These are phyloP conservation scores for Tuber aestivum DNA, from an alignment of 495 filamentous ascomycete genomes.

Conservation along the genomic window DNA sequence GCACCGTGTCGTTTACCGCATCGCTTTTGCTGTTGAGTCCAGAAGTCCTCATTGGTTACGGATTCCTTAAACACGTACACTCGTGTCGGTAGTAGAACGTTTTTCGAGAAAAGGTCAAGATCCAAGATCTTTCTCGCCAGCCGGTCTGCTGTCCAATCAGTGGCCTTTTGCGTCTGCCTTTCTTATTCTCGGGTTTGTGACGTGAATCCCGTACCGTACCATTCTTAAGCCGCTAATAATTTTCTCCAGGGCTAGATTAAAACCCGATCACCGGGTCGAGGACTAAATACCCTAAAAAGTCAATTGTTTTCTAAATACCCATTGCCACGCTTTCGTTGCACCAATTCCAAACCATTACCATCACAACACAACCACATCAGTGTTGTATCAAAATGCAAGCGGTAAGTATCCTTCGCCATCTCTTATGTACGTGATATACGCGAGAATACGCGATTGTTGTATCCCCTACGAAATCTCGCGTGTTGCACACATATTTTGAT, in stretches of 20 bases:
- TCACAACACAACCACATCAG: conserved; percentile 10
- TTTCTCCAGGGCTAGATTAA: not conserved
- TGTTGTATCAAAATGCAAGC: conserved; percentile 26
- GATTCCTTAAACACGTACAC: conserved; percentile 22
- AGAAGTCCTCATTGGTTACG: conserved; percentile 31
- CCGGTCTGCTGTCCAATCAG: conserved; percentile 30
- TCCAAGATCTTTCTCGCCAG: conserved; percentile 24
- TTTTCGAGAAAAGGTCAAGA: conserved; percentile 35
- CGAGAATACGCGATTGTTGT: conserved; percentile 25
- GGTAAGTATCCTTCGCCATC: conserved; percentile 18
- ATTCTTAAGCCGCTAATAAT: not conserved
- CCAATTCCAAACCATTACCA: conserved; percentile 16
- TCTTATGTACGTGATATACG: conserved; percentile 11
- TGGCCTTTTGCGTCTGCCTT: conserved; percentile 33
- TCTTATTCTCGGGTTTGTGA: conserved; percentile 21
- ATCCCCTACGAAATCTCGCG: conserved; percentile 9
- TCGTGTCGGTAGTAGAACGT: conserved; percentile 22
- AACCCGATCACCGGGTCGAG: not conserved
- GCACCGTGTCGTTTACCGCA: conserved; percentile 34
- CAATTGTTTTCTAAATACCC: conserved; percentile 29
- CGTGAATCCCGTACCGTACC: conserved; percentile 11
- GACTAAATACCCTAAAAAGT: not conserved
- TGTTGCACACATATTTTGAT: conserved; percentile 44
- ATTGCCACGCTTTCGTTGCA: conserved; percentile 21
- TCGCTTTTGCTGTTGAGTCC: conserved; percentile 27